Base-by-base conservation (phyloP, 768 basidiomycete species). In the Boletus pseudo-olivaceus region DNA sequence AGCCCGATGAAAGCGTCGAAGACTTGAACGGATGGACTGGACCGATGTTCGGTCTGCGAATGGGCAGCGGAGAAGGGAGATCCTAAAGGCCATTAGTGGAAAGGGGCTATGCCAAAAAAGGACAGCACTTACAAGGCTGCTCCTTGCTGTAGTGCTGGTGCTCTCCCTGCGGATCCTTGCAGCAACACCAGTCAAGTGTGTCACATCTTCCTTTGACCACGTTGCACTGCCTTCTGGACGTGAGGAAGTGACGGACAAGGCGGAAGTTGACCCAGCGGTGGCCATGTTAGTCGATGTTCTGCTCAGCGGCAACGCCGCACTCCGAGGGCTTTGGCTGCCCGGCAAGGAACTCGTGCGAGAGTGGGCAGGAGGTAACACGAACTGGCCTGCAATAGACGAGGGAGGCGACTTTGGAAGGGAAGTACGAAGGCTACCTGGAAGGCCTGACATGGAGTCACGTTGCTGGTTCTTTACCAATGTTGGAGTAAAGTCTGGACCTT, bases 401-500 rank as follows among this genome's bases (percentile, higher is more conserved):
- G 74, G 78, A 1, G 79, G 76, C 10, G 79, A 79, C 46, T 73
- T 73, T n/a, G 78, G 76, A n/a, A 78, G 64, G 32, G 75, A 75
- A 0, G 74, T 71, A 38, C 78, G 75, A 33, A 76, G 67, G 62
- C 75, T 75, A 11, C 70, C 66, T 0, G 75, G 76, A 6, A 75
- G 73, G 17, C 73, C 75, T 0, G 77, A 71, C 48, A 80, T 68
- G 9, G 80, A 82, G 51, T 84, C 81, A 5, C 83, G 78, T 51
- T 81, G 81, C 53, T 80, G 79, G 62, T 85, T 81, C 77, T 82
- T 84, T 32, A 77, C 75, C 11, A 90, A 74, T 0, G 90, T 91
- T 0, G 88, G 90, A 0, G 85, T 81, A 64, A 90, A 91, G 30
- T 79, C 80, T 12, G 75, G 75, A 17, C 80, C 84, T 60, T 83